Evolutionary conservation across 2,329 filamentous ascomycete species (phyloP).

Genomic region (Alternaria sp.): DNA sequence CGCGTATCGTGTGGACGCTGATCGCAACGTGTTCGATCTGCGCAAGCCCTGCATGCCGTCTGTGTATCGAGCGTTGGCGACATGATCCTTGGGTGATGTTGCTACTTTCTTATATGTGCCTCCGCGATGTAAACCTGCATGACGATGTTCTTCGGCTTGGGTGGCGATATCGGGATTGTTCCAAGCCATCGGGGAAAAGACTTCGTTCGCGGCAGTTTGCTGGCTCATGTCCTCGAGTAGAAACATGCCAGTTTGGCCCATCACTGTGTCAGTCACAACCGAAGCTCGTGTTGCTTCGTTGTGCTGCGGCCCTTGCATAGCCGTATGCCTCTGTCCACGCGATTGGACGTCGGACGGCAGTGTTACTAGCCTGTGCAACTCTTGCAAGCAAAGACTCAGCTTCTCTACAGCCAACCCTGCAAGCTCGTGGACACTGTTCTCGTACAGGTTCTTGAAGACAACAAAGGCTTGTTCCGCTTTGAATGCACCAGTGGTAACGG

Average conservation of each 20-base stretch:
- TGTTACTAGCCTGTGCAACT: slow-evolving; percentile 22
- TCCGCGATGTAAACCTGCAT: slow-evolving; percentile 13
- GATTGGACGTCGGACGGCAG: slow-evolving; percentile 11
- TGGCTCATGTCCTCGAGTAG: slow-evolving; percentile 56
- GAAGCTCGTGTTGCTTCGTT: slow-evolving; percentile 19
- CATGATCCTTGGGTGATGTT: not conserved
- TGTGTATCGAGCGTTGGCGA: slow-evolving; percentile 24
- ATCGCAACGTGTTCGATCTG: slow-evolving; percentile 17
- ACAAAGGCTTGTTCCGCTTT: slow-evolving; percentile 51
- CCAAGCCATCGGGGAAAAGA: slow-evolving; percentile 44
- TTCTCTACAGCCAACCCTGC: slow-evolving; percentile 53
- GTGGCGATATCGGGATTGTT: slow-evolving; percentile 11
- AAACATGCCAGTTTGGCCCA: slow-evolving; percentile 57
- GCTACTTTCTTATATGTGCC: not conserved
- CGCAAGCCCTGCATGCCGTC: slow-evolving; percentile 19
- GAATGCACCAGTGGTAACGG: slow-evolving; percentile 31
- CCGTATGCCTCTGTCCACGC: slow-evolving; percentile 5
- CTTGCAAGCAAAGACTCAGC: slow-evolving; percentile 43
- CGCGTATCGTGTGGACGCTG: slow-evolving; percentile 28
- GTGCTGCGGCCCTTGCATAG: slow-evolving; percentile 13
- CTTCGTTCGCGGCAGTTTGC: slow-evolving; percentile 45
- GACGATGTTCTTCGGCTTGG: not conserved
- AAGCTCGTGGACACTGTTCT: slow-evolving; percentile 54
- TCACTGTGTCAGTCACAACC: slow-evolving; percentile 48
- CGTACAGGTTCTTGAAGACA: slow-evolving; percentile 53